Evolutionary conservation across 1,139 yeast genomes (phyloP), one percentile per base, ranked within the genome.

Genomic region (Magnusiomyces magnusii): DNA sequence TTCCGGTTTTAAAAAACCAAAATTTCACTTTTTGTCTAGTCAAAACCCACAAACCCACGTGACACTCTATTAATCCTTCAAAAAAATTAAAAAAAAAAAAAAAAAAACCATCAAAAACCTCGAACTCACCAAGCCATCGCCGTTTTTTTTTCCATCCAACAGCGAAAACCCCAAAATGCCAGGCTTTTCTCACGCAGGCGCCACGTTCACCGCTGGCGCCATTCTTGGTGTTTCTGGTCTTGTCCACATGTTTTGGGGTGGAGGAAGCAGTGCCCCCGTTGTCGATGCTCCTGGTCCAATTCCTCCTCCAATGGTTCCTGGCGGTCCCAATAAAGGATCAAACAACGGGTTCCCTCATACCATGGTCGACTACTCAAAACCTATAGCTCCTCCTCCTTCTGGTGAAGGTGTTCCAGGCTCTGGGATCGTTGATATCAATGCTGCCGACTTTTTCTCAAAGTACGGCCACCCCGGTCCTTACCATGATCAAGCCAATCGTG

Each of bases 391-490:
- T 15, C 23, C 34, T 17, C 49, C 49, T 44, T 36, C 47, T 34
- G 54, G 54, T 3, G 54, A 51, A 28, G 54, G 54, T 39, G 31
- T 36, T 17, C 54, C 54, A 2, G 54, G 54, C 2, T 51, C 54
- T 5, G 54, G 54, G 17, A 25, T 57, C 24, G 61, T 59, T 24
- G 56, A 57, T 39, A 59, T 59, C 52, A 42, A 24, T 36, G 61
- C 62, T 0, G 24, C 54, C 23, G 58, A 56, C 7, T 58, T 51
- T 39, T 87, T 87, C 72, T 87, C 86, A 76, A 86, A 85, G 68
- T 92, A 87, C 69, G 99, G 99, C 2, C 89, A 88, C 68, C 98
- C 98, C 0, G 97, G 97, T 0, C 98, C 98, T 0, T 80, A 87
- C 51, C 95, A 90, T 70, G 99, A 93, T 69, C 73, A 93, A 62